A percentile compares a stretch with the other conserved stretches of the same genome.
Conservation (phyloP, 805 yeast genomes). For the Metschnikowia santaceciliae region DNA sequence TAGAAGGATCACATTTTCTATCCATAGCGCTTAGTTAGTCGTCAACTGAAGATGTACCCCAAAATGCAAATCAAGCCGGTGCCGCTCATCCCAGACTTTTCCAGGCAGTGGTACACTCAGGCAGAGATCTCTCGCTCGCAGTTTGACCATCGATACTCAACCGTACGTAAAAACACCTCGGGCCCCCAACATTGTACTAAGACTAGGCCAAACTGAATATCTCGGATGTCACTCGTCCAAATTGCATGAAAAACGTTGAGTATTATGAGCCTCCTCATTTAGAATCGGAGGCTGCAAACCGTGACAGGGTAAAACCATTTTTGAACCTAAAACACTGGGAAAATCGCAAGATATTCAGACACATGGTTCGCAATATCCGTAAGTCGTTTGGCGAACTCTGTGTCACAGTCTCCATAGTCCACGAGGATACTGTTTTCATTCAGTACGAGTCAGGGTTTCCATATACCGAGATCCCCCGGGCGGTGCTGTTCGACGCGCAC, state of each 20-base stretch:
- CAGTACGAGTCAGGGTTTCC: slow-evolving; percentile 48
- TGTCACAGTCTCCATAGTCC: slow-evolving; percentile 56
- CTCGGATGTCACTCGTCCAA: slow-evolving; percentile 53
- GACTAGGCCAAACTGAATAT: slow-evolving; percentile 51
- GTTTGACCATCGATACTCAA: slow-evolving; percentile 52
- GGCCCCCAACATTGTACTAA: slow-evolving; percentile 12
- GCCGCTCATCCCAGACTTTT: slow-evolving; percentile 1
- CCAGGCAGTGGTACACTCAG: not conserved
- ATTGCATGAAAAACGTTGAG: slow-evolving; percentile 42
- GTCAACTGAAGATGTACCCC: not conserved
- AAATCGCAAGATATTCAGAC: slow-evolving; percentile 35
- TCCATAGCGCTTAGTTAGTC: not conserved
- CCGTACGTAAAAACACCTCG: slow-evolving; percentile 21
- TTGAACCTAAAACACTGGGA: slow-evolving; percentile 48
- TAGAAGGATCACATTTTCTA: not conserved
- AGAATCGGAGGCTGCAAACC: slow-evolving; percentile 45
- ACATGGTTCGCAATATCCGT: slow-evolving; percentile 34
- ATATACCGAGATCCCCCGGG: slow-evolving; percentile 49
- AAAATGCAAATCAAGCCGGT: not conserved
- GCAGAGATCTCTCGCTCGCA: slow-evolving; percentile 41
- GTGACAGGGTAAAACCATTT: slow-evolving; percentile 41
- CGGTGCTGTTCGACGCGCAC: slow-evolving; percentile 64
- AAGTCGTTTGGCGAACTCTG: slow-evolving; percentile 46
- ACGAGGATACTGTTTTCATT: slow-evolving; percentile 43
- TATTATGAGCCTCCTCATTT: slow-evolving; percentile 60